A percentile compares a stretch with the other conserved stretches of the same genome.
These are phyloP conservation scores for Chlamydomonas schloesseri DNA, from an alignment of 139 green algal species.

Conservation along the genomic window DNA sequence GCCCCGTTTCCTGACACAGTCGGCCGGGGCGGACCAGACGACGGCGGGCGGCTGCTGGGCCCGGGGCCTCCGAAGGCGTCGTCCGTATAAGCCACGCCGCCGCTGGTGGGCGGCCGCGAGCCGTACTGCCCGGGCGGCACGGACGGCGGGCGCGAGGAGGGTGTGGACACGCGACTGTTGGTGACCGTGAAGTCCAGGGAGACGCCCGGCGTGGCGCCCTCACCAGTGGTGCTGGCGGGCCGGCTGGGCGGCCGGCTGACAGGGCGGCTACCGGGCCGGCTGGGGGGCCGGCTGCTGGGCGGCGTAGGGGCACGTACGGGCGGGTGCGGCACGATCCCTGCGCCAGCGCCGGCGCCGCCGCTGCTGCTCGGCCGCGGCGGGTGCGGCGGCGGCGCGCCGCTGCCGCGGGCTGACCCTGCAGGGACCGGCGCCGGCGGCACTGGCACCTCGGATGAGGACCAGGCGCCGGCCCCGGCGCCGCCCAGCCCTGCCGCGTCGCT, in stretches of 20 bases:
- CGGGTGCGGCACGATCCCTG: background rate
- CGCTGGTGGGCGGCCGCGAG: no score
- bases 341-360: background rate
- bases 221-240: constrained; percentile 1
- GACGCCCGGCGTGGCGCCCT: background rate
- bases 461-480: background rate
- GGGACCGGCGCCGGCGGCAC: no score
- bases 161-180: background rate
- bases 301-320: background rate
- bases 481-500: background rate
- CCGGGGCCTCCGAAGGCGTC: no score
- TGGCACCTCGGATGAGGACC: background rate
- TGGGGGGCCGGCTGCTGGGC: constrained; percentile 15
- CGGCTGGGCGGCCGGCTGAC: constrained; percentile 13
- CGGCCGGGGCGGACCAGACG: no score
- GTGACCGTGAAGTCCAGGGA: background rate
- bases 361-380: background rate
- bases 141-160: background rate
- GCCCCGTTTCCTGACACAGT: no score
- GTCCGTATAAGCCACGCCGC: no score
- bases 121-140: background rate
- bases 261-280: constrained; percentile 17
- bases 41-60: no score
- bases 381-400: background rate
- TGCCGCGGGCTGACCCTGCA: background rate